Base-by-base conservation (phyloP, 805 yeast species). In the Yamadazyma endophytica region DNA sequence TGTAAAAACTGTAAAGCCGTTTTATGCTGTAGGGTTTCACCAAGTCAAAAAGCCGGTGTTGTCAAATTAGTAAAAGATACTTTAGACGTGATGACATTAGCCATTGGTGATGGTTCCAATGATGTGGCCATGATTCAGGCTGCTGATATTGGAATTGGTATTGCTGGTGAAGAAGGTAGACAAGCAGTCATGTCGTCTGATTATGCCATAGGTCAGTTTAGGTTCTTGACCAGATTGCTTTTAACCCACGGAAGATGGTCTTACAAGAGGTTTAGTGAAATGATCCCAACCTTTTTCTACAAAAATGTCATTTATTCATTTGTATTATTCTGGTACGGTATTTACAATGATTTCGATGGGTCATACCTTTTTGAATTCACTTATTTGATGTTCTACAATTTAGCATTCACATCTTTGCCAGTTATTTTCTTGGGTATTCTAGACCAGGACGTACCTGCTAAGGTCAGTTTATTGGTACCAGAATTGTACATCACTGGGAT, bases 121-220 rank as follows among this genome's bases (percentile, higher is more conserved):
- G 94, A 83, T 54, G 92, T 83, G 29, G 84, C 92, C 6, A 83
- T 83, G 94, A 84, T 83, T 40, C 90, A 82, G 49, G 82, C 85
- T 20, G 90, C 94, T 4, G 81, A 84, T 52, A 77, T 84, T 20
- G 94, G 94, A 35, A 80, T 84, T 22, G 94, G 94, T 42, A 82
- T 83, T 48, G 90, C 88, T 5, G 94, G 94, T 42, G 85, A 82
- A 46, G 94, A 83, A 59, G 94, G 94, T 37, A 61, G 92, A 31
- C 89, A 82, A 49, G 94, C 94, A 2, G 92, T 79, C 7, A 83
- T 83, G 94, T 76, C 87, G 1, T 77, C 89, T 0, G 94, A 83
- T 61, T 83, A 81, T 54, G 90, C 88, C 3, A 64, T 83, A 47
- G 94, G 88, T 2, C 92, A 83, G 54, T 83, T 83, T 62, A 58